Conservation (phyloP, 139 green algal species). For the Pycnococcus provasolii region DNA sequence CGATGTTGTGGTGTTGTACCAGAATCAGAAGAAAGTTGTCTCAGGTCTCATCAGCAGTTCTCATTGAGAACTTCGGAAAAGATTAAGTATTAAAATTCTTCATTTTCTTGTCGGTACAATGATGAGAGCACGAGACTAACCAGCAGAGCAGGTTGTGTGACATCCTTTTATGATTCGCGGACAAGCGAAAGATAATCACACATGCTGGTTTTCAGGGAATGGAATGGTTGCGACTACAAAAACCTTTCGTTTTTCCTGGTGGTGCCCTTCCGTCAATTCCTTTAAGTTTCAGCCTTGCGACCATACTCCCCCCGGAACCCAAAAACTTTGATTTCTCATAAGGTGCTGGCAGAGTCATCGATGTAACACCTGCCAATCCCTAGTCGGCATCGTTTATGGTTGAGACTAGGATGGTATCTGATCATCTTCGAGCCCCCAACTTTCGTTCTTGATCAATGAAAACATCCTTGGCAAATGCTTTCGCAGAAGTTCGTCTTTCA, state of each 20-base stretch:
- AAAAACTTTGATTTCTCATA: conserved; percentile 99
- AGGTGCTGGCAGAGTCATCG: conserved; percentile 93
- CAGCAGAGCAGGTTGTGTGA: no score
- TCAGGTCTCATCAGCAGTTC: no score
- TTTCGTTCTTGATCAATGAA: conserved; percentile 99
- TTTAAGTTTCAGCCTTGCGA: conserved; percentile 40
- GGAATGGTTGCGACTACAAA: background rate
- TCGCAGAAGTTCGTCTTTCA: conserved; percentile 99
- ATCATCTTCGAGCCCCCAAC: conserved; percentile 99
- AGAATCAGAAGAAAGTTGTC: no score
- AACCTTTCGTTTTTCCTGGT: background rate
- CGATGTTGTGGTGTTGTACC: no score
- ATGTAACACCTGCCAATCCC: conserved; percentile 89
- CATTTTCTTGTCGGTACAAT: no score
- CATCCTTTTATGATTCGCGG: no score
- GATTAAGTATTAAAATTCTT: no score
- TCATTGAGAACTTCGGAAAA: no score
- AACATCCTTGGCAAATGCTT: conserved; percentile 99
- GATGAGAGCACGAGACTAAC: no score
- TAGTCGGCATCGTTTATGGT: conserved; percentile 99
- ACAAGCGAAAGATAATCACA: no score
- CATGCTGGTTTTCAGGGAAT: background rate
- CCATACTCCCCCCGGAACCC: conserved; percentile 92
- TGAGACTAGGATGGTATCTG: conserved; percentile 99
- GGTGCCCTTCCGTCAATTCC: no score